Evolutionary conservation across 1,284 basidiomycete species (phyloP).

Genomic region (Cryptococcus amylolentus): DNA sequence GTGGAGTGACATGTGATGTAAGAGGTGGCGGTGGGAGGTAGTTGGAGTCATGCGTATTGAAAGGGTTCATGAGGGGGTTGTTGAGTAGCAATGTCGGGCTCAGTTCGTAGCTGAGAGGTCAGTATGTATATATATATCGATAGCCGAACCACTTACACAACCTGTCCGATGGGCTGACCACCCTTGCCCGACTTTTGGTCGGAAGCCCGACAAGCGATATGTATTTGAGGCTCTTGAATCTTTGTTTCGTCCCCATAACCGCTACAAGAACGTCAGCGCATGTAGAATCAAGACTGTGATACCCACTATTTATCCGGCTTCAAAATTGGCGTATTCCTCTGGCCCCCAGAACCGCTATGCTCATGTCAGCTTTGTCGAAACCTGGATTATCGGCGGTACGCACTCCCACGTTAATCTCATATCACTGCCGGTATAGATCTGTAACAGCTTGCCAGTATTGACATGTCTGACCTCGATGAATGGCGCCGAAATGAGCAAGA

Average conservation of each 20-base stretch:
- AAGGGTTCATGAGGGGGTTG: conserved; percentile 44
- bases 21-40: conserved; percentile 48
- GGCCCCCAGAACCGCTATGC: conserved; percentile 42
- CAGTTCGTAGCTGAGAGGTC: conserved; percentile 42
- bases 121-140: background rate
- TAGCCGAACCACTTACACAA: conserved; percentile 31
- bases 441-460: conserved; percentile 75
- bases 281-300: background rate
- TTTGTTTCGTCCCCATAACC: conserved; percentile 48
- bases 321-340: conserved; percentile 23
- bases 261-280: conserved; percentile 8
- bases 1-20: conserved; percentile 23
- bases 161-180: conserved; percentile 41
- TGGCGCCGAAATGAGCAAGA: conserved; percentile 82
- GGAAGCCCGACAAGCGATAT: conserved; percentile 45
- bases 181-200: conserved; percentile 23
- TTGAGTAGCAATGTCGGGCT: conserved; percentile 48
- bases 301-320: conserved; percentile 38
- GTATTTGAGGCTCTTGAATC: conserved; percentile 46
- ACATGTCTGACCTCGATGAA: conserved; percentile 92
- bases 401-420: conserved; percentile 80
- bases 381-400: conserved; percentile 7
- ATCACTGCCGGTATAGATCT: conserved; percentile 80
- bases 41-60: conserved; percentile 44
- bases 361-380: conserved; percentile 7